Percentiles rank a stretch among this genome's conserved stretches.
Conservation (phyloP, 768 basidiomycete species). For the Lactarius evosmus region DNA sequence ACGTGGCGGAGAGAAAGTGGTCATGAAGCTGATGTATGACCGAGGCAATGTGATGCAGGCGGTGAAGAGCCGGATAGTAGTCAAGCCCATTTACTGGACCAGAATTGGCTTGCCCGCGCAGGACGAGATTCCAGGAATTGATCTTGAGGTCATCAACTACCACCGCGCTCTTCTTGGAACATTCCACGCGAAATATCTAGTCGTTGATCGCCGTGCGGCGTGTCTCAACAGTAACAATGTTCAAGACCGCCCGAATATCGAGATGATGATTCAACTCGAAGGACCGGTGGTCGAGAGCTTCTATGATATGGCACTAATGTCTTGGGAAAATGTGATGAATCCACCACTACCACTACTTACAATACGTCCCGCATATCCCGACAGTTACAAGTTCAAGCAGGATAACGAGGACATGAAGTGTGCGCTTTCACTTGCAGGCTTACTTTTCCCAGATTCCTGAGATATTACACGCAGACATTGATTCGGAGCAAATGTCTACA, state of each 20-base stretch:
- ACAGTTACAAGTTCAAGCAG: constrained; percentile 43
- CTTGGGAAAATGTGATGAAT: constrained; percentile 50
- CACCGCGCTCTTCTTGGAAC: constrained; percentile 58
- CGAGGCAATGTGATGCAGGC: constrained; percentile 57
- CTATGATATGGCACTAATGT: constrained; percentile 65
- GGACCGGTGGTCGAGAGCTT: constrained; percentile 66
- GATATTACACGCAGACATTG: constrained; percentile 12
- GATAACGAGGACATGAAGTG: constrained; percentile 31
- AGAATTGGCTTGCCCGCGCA: constrained; percentile 50
- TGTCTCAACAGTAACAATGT: constrained; percentile 68
- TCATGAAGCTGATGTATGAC: constrained; percentile 70
- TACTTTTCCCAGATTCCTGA: neutral
- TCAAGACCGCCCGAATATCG: constrained; percentile 51
- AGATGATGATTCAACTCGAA: constrained; percentile 69
- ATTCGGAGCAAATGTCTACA: constrained; percentile 1
- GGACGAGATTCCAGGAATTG: constrained; percentile 57
- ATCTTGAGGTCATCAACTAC: constrained; percentile 58
- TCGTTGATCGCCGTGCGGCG: constrained; percentile 66
- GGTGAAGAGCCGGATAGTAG: constrained; percentile 45
- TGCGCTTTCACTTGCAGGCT: constrained; percentile 15
- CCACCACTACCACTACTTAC: constrained; percentile 45
- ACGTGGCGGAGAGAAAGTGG: constrained; percentile 44
- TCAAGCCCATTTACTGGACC: constrained; percentile 45
- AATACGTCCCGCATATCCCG: constrained; percentile 35
- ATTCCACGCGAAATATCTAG: constrained; percentile 68